phyloP scores from a whole-genome alignment of 148 eudicot species.

The Hydrangea macrophylla region DNA sequence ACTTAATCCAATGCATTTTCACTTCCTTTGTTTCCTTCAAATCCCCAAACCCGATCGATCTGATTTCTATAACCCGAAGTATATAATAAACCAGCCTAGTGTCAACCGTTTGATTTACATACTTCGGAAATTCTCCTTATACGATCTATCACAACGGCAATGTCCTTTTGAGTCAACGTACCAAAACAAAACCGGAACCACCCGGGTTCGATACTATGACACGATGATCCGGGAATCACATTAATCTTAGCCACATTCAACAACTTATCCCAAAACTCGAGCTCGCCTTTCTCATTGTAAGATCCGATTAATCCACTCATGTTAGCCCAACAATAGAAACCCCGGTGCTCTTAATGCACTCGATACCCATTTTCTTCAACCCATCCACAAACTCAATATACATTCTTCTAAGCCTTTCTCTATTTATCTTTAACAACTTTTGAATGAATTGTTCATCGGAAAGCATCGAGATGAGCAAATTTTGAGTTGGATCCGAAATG shows the following conservation, averaged over 20 bases:
- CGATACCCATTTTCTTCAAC: constrained; percentile 63
- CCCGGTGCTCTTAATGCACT: constrained; percentile 54
- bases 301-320: constrained; percentile 74
- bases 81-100: no score
- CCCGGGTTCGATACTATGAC: constrained; percentile 95
- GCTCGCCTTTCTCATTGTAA: constrained; percentile 86
- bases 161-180: constrained; percentile 51
- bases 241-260: constrained; percentile 71
- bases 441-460: constrained; percentile 55
- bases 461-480: constrained; percentile 61
- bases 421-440: constrained; percentile 37
- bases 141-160: constrained; percentile 64
- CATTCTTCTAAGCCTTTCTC: constrained; percentile 56
- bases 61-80: constrained; percentile 27
- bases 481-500: constrained; percentile 58
- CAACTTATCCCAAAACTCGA: constrained; percentile 89
- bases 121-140: constrained; percentile 50
- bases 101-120: constrained; percentile 45
- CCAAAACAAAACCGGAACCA: constrained; percentile 85
- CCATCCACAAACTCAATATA: constrained; percentile 41
- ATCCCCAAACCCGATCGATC: constrained; percentile 1
- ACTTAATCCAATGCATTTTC: constrained; percentile 6
- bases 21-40: background rate
- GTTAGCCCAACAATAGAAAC: constrained; percentile 81
- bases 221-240: constrained; percentile 73